Conservation (phyloP, 345 rosid genomes). For the Linum lewisii region DNA sequence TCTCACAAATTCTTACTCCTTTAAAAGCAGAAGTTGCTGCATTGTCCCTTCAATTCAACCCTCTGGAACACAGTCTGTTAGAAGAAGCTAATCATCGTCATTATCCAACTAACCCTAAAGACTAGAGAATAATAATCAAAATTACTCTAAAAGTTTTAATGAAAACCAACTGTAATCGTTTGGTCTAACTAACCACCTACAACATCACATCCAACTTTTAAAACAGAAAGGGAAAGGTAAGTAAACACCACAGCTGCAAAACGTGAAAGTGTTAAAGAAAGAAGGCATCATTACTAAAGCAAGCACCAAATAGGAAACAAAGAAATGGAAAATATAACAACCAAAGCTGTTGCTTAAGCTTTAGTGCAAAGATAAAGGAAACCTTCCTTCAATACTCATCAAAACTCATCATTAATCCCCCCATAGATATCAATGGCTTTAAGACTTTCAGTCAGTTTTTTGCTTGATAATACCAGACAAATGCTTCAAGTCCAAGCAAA, state of each 20-base stretch:
- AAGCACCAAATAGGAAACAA: not conserved
- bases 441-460: not conserved
- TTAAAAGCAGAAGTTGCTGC: conserved; percentile 35
- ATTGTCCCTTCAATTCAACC: conserved; percentile 18
- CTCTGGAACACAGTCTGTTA: conserved; percentile 25
- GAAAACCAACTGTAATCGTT: not conserved
- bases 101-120: conserved; percentile 40
- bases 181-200: not conserved
- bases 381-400: not conserved
- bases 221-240: no score
- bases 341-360: not conserved
- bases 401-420: not conserved
- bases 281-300: not conserved
- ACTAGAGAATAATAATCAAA: conserved; percentile 14
- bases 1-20: conserved; percentile 21
- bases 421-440: not conserved
- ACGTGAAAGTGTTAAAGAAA: not conserved
- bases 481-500: not conserved
- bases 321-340: not conserved
- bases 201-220: not conserved
- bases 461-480: not conserved
- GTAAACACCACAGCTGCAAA: not conserved
- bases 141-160: not conserved
- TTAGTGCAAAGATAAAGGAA: not conserved
- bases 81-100: conserved; percentile 34